These are phyloP conservation scores for Neodidymelliopsis sp. DNA, from an alignment of 2,329 filamentous ascomycete species.

Conservation along the genomic window DNA sequence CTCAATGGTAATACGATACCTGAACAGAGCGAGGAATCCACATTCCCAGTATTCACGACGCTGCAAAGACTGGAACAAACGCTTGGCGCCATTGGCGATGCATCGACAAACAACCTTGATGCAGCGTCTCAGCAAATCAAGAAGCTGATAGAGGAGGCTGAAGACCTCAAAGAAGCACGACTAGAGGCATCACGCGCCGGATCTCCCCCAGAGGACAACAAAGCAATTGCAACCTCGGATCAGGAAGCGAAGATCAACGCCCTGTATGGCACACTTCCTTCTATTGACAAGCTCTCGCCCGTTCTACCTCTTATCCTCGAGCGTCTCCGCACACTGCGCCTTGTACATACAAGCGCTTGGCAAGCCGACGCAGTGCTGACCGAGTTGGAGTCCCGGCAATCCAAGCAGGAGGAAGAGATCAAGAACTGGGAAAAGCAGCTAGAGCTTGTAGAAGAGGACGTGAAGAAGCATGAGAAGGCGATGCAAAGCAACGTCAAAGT, in stretches of 20 bases:
- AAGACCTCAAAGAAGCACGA: slow-evolving; percentile 68
- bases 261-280: slow-evolving; percentile 85
- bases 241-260: slow-evolving; percentile 88
- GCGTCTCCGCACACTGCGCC: slow-evolving; percentile 80
- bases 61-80: slow-evolving; percentile 83
- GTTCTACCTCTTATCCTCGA: slow-evolving; percentile 86
- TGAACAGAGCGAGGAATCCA: slow-evolving; percentile 60
- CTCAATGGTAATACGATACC: slow-evolving; percentile 74
- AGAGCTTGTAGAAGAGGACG: slow-evolving; percentile 76
- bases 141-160: slow-evolving; percentile 74
- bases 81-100: slow-evolving; percentile 75
- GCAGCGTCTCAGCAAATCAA: slow-evolving; percentile 73
- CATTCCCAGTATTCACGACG: slow-evolving; percentile 77
- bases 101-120: slow-evolving; percentile 76
- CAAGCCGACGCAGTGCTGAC: slow-evolving; percentile 79
- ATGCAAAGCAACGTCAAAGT: slow-evolving; percentile 82
- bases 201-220: slow-evolving; percentile 18
- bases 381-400: slow-evolving; percentile 79
- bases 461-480: slow-evolving; percentile 72
- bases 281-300: slow-evolving; percentile 85
- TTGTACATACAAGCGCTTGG: slow-evolving; percentile 87
- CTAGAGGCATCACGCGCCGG: slow-evolving; percentile 32
- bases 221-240: slow-evolving; percentile 62
- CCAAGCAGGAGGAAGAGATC: slow-evolving; percentile 83
- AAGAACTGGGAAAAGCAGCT: slow-evolving; percentile 85